Percentiles rank a stretch among this genome's conserved stretches.
phyloP scores from a whole-genome alignment of 805 yeast genomes.

The Pichia nanzhaoensis region DNA sequence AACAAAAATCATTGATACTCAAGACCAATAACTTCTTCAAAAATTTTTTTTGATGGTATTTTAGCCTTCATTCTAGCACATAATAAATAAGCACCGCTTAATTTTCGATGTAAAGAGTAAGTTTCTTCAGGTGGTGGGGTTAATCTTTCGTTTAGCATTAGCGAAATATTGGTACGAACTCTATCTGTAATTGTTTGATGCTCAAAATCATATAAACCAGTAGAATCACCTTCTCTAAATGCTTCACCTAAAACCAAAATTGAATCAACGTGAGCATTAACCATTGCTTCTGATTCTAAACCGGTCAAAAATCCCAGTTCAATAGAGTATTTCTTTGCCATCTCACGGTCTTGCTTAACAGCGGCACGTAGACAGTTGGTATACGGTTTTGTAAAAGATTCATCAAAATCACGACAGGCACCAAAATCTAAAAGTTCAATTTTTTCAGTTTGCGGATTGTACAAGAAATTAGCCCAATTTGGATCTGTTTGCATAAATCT shows the following conservation, averaged over 20 bases:
- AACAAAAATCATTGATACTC: constrained; percentile 21
- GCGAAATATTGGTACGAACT: constrained; percentile 77
- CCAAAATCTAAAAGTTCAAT: constrained; percentile 93
- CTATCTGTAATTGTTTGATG: constrained; percentile 91
- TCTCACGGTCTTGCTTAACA: constrained; percentile 55
- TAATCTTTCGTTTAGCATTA: constrained; percentile 86
- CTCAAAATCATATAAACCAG: constrained; percentile 62
- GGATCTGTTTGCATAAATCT: constrained; percentile 98
- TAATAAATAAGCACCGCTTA: constrained; percentile 86
- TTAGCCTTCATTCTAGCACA: constrained; percentile 81
- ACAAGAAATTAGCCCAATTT: constrained; percentile 96
- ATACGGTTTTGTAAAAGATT: constrained; percentile 63
- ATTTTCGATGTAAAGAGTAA: constrained; percentile 89
- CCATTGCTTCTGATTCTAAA: constrained; percentile 79
- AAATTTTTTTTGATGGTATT: constrained; percentile 74
- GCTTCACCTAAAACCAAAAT: constrained; percentile 91
- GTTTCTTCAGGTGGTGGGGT: constrained; percentile 99
- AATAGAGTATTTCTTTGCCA: constrained; percentile 57
- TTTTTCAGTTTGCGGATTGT: constrained; percentile 60
- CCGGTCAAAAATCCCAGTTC: constrained; percentile 89
- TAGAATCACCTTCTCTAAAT: constrained; percentile 48
- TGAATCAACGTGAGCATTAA: constrained; percentile 87
- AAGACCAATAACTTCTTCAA: constrained; percentile 66
- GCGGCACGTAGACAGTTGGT: constrained; percentile 70
- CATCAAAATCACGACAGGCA: constrained; percentile 76